Evolutionary conservation across 257 asterid genomes (phyloP).

Genomic region (Solanum medicagineum): DNA sequence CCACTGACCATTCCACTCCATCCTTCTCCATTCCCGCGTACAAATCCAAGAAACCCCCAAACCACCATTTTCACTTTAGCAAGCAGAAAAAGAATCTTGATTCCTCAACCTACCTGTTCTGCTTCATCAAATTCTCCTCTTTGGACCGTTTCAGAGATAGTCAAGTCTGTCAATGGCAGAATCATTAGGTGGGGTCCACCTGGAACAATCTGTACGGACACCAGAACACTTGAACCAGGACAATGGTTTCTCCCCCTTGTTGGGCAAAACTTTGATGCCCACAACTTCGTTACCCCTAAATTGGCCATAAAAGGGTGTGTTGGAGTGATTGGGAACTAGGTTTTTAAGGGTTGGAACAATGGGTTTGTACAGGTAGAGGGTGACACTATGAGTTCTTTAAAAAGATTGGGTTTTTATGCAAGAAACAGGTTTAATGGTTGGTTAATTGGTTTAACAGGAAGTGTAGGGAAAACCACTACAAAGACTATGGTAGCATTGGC

Average conservation of each 20-base stretch:
- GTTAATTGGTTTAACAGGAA: conserved; percentile 20
- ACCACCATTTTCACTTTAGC: background rate
- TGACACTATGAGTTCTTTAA: background rate
- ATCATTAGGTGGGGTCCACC: conserved; percentile 13
- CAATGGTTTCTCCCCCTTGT: conserved; percentile 23
- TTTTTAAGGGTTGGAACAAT: conserved; percentile 4
- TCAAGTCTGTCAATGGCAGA: conserved; percentile 5
- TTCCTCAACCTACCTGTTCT: background rate
- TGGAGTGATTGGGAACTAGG: conserved; percentile 17
- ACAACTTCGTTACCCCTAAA: conserved; percentile 12
- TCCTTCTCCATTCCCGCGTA: background rate
- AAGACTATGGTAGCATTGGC: conserved; percentile 13
- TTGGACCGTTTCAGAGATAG: conserved; percentile 19
- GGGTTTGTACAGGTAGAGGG: conserved; percentile 13
- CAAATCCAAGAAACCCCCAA: background rate
- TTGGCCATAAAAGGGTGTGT: conserved; percentile 1
- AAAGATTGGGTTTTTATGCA: conserved; percentile 2
- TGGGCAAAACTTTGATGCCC: conserved; percentile 22
- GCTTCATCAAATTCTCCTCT: background rate
- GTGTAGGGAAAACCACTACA: conserved; percentile 25
- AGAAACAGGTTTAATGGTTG: conserved; percentile 14
- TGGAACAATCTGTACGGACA: conserved; percentile 21
- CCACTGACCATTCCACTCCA: background rate
- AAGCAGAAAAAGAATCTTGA: background rate
- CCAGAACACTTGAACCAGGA: conserved; percentile 19